These are phyloP conservation scores for Calonectria pseudoturangicola DNA, from an alignment of 2,329 filamentous ascomycete species.

Conservation along the genomic window DNA sequence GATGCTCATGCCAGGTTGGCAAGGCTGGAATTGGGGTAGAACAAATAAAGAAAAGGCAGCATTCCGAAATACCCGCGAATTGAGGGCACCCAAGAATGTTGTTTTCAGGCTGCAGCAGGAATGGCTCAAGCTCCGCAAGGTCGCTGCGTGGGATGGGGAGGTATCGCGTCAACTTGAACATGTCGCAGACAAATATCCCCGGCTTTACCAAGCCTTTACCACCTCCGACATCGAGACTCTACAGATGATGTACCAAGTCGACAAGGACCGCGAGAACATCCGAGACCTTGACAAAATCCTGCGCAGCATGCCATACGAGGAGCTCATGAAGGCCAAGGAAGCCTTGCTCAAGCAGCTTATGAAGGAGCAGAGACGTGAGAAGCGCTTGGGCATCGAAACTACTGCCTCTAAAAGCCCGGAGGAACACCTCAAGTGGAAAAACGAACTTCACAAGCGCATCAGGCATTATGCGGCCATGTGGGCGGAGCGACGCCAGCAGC, in stretches of 20 bases:
- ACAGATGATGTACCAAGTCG: conserved; percentile 51
- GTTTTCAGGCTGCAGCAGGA: conserved; percentile 69
- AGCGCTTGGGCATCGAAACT: conserved; percentile 38
- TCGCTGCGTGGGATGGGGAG: conserved; percentile 69
- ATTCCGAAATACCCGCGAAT: conserved; percentile 59
- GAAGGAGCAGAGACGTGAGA: conserved; percentile 47
- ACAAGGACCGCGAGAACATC: conserved; percentile 47
- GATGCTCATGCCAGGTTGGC: conserved; percentile 86
- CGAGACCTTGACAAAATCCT: conserved; percentile 56
- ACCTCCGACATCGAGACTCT: conserved; percentile 57
- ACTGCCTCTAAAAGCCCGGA: conserved; percentile 5
- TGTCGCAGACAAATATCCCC: conserved; percentile 64
- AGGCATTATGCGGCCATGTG: conserved; percentile 46
- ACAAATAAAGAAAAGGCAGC: conserved; percentile 59
- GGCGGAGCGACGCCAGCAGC: conserved; percentile 46
- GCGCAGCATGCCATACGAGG: conserved; percentile 54
- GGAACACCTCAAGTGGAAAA: conserved; percentile 46
- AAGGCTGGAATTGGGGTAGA: conserved; percentile 76
- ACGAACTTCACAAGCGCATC: conserved; percentile 47
- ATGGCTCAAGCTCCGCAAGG: conserved; percentile 69
- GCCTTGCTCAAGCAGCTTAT: conserved; percentile 45
- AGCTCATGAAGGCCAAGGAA: conserved; percentile 55
- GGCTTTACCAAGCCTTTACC: conserved; percentile 63
- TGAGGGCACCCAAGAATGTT: conserved; percentile 61
- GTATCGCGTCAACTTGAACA: conserved; percentile 63